These are phyloP conservation scores for Tillandsia leiboldiana DNA, from an alignment of 176 grass and related monocot species.

Conservation along the genomic window DNA sequence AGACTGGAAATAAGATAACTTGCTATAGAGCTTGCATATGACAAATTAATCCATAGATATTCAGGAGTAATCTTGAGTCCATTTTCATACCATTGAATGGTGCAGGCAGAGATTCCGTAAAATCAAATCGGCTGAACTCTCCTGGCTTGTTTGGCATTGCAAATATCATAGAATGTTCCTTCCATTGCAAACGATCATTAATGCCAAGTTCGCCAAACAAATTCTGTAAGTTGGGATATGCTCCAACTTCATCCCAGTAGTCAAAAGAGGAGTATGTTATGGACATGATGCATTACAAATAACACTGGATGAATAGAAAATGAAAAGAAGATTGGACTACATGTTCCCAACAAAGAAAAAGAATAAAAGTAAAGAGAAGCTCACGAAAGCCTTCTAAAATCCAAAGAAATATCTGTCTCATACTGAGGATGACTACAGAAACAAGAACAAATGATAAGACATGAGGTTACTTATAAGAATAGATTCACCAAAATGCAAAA, in stretches of 20 bases:
- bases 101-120: slow-evolving; percentile 77
- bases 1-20: background rate
- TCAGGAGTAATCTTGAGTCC: background rate
- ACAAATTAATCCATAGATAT: background rate
- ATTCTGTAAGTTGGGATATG: slow-evolving; percentile 97
- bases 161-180: slow-evolving; percentile 99
- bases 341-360: background rate
- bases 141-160: slow-evolving; percentile 95
- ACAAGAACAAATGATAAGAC: background rate
- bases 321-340: slow-evolving; percentile 1
- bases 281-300: background rate
- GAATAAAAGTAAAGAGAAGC: background rate
- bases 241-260: slow-evolving; percentile 55
- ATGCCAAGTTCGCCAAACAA: slow-evolving; percentile 95
- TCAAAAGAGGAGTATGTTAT: background rate
- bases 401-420: background rate
- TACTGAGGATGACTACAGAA: too few species aligned
- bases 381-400: background rate
- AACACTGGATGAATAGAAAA: background rate
- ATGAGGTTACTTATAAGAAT: background rate
- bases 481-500: background rate
- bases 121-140: slow-evolving; percentile 95
- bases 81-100: slow-evolving; percentile 67
- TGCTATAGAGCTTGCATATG: background rate
- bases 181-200: slow-evolving; percentile 96